Conservation (phyloP, 2,329 filamentous ascomycete genomes). For the Aspergillus calidoustus region DNA sequence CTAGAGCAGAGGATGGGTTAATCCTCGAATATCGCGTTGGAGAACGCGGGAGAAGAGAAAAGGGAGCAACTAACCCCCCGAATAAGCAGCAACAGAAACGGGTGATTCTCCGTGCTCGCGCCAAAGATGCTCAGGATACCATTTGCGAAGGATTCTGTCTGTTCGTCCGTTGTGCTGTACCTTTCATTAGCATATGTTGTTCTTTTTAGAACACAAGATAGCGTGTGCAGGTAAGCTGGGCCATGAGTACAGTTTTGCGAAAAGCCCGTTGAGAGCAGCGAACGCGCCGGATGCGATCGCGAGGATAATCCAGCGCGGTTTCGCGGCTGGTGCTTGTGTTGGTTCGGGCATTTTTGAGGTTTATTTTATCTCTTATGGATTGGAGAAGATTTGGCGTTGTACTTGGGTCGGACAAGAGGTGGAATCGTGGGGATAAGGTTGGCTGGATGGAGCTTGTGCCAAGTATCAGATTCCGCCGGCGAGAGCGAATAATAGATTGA, state of each 20-base stretch:
- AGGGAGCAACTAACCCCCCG: slow-evolving; percentile 54
- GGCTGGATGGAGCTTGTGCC: not conserved
- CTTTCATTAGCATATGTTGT: not conserved
- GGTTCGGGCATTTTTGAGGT: slow-evolving; percentile 13
- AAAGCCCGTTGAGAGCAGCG: slow-evolving; percentile 68
- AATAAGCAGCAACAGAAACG: slow-evolving; percentile 55
- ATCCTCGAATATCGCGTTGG: not conserved
- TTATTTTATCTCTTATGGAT: not conserved
- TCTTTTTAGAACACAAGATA: not conserved
- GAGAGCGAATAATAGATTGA: not conserved
- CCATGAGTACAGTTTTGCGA: slow-evolving; percentile 63
- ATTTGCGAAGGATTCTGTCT: slow-evolving; percentile 59
- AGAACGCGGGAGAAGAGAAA: not conserved
- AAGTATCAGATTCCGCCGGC: slow-evolving; percentile 7
- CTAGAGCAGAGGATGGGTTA: not conserved
- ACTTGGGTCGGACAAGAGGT: not conserved
- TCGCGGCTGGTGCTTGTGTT: slow-evolving; percentile 15
- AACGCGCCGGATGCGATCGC: slow-evolving; percentile 66
- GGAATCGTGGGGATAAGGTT: slow-evolving; percentile 1
- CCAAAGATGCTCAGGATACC: slow-evolving; percentile 52
- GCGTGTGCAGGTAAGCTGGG: not conserved
- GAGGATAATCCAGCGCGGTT: slow-evolving; percentile 55
- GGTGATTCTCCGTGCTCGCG: slow-evolving; percentile 37
- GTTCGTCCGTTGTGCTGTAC: slow-evolving; percentile 62
- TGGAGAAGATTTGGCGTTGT: not conserved